Base-by-base conservation (phyloP, 805 yeast species). In the Pichia thaimueangensis region DNA sequence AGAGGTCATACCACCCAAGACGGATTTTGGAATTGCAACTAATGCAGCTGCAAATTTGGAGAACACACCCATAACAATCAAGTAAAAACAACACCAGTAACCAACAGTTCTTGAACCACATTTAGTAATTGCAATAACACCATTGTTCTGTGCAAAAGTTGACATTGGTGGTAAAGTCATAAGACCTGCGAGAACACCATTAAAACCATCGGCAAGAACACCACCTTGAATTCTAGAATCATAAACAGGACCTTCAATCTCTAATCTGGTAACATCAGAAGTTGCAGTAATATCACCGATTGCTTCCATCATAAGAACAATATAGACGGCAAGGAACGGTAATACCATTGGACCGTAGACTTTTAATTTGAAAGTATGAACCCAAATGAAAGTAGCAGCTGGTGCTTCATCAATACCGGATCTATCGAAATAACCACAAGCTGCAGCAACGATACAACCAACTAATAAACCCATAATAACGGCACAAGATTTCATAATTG, bases 251-350 rank as follows among this genome's bases (percentile, higher is more conserved):
- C 96, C 96, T 57, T 83, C 89, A 45, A 86, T 88, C 47, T 82
- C 87, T 48, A 82, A 67, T 53, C 95, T 71, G 8, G 95, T 85
- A 17, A 89, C 96, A 62, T 88, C 97, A 45, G 86, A 82, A 33
- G 96, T 86, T 28, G 96, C 96, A 25, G 96, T 86, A 58, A 88
- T 82, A 63, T 88, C 96, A 62, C 96, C 96, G 57, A 88, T 86
- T 42, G 95, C 84, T 68, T 89, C 96, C 87, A 87, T 86, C 77
- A 86, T 82, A 53, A 85, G 65, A 22, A 82, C 86, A 25, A 88
- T 70, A 59, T 79, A 88, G 36, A 87, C 82, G 1, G 96, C 94
- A 44, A 88, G 64, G 67, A 86, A 74, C 5, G 96, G 96, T 41
- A 88, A 65, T 6, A 88, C 93, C 3, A 82, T 77, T 1, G 96